These are phyloP conservation scores for Candida buenavistaensis DNA, from an alignment of 1,139 yeast species.

Conservation along the genomic window DNA sequence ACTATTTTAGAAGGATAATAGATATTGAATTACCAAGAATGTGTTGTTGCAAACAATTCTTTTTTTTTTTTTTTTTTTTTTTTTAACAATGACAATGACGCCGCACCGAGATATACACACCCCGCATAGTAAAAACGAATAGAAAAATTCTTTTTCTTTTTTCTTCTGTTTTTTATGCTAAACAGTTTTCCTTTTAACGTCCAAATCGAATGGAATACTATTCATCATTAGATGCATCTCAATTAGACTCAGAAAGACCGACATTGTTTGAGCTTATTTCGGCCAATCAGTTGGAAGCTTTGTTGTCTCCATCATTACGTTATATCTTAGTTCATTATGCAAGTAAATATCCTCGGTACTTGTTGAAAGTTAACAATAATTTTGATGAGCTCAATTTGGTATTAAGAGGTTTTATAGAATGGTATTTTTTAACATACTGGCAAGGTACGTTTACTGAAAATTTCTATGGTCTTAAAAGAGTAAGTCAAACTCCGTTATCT, in stretches of 20 bases:
- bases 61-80: too few relatives aligned
- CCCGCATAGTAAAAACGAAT: too few relatives aligned
- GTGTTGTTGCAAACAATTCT: too few relatives aligned
- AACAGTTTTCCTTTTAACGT: not conserved
- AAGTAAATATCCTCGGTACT: conserved; percentile 69
- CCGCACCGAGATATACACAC: too few relatives aligned
- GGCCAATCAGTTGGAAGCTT: conserved; percentile 71
- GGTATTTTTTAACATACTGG: conserved; percentile 70
- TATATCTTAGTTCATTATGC: conserved; percentile 83
- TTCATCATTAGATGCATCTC: conserved; percentile 75
- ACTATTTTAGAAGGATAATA: not conserved
- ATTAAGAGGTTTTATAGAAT: conserved; percentile 69
- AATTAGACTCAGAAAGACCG: conserved; percentile 73
- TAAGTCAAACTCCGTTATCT: conserved; percentile 42
- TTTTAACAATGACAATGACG: too few relatives aligned
- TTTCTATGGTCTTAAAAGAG: conserved; percentile 84
- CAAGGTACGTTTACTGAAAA: conserved; percentile 89
- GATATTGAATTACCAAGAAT: too few relatives aligned
- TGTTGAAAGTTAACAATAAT: conserved; percentile 60
- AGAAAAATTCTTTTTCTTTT: conserved; percentile 1
- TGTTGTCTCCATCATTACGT: conserved; percentile 80
- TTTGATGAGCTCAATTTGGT: conserved; percentile 76
- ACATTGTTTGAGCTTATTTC: conserved; percentile 83
- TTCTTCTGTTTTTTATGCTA: too few relatives aligned
- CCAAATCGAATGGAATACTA: conserved; percentile 66